Conservation (phyloP, 1,139 yeast genomes). For the Pichia sp. region DNA sequence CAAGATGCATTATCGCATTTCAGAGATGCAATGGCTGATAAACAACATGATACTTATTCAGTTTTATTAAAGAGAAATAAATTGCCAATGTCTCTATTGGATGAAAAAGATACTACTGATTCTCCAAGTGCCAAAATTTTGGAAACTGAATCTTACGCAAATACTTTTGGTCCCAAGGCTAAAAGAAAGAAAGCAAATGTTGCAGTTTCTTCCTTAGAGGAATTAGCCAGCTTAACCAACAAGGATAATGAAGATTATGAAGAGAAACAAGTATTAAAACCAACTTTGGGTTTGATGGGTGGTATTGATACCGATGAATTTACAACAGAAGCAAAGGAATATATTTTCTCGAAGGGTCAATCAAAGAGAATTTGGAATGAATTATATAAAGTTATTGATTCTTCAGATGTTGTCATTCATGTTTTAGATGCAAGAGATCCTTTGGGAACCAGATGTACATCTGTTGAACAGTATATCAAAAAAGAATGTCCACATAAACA, state of each 20-base stretch:
- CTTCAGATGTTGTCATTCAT: conserved; percentile 94
- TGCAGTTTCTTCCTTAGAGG: conserved; percentile 69
- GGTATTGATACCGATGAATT: conserved; percentile 62
- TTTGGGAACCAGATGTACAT: conserved; percentile 85
- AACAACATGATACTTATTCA: conserved; percentile 79
- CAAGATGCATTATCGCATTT: conserved; percentile 94
- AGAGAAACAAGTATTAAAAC: conserved; percentile 67
- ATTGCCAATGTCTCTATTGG: conserved; percentile 89
- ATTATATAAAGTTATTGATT: conserved; percentile 91
- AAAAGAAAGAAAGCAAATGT: conserved; percentile 88
- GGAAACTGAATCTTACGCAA: conserved; percentile 79
- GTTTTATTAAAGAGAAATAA: conserved; percentile 84
- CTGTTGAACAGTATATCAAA: conserved; percentile 86
- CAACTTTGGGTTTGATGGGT: conserved; percentile 78
- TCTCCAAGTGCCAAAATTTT: conserved; percentile 75
- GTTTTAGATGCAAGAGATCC: conserved; percentile 98
- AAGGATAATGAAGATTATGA: conserved; percentile 55
- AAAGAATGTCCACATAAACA: conserved; percentile 97
- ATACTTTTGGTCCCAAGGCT: conserved; percentile 90
- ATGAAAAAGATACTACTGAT: conserved; percentile 62
- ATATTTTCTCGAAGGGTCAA: conserved; percentile 93
- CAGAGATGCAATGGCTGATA: conserved; percentile 89
- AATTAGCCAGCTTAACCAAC: conserved; percentile 59
- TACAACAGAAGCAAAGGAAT: conserved; percentile 88
- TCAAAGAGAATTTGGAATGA: conserved; percentile 99